These are phyloP conservation scores for Trichoderma sp. DNA, from an alignment of 2,329 filamentous ascomycete genomes.

Conservation along the genomic window DNA sequence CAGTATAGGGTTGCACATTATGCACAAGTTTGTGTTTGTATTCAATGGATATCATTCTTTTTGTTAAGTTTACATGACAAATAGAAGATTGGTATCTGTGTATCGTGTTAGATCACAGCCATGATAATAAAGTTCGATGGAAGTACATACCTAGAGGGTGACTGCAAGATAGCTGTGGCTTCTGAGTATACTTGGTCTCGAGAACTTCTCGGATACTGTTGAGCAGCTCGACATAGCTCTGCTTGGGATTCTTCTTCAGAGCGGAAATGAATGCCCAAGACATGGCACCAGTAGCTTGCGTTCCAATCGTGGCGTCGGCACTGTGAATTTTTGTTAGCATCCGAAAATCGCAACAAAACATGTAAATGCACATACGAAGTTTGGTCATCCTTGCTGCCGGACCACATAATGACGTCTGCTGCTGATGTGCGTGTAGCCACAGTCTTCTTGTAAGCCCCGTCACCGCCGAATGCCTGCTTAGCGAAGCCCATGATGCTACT, in stretches of 20 bases:
- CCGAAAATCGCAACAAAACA: background rate
- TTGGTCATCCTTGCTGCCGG: slow-evolving; percentile 91
- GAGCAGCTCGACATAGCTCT: slow-evolving; percentile 92
- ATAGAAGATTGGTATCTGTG: slow-evolving; percentile 62
- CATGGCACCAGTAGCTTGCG: slow-evolving; percentile 95
- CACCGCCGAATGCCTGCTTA: slow-evolving; percentile 81
- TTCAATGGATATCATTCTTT: background rate
- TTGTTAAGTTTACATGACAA: slow-evolving; percentile 56
- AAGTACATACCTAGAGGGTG: slow-evolving; percentile 80
- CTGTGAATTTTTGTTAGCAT: slow-evolving; percentile 46
- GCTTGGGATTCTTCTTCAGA: slow-evolving; percentile 87
- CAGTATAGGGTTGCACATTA: background rate
- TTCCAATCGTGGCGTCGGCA: slow-evolving; percentile 82
- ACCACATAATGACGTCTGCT: slow-evolving; percentile 97
- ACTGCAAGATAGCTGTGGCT: slow-evolving; percentile 93
- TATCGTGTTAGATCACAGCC: slow-evolving; percentile 20
- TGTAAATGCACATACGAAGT: slow-evolving; percentile 60
- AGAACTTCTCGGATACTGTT: slow-evolving; percentile 94
- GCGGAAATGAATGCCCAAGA: slow-evolving; percentile 94
- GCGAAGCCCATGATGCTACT: slow-evolving; percentile 78
- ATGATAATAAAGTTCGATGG: no score
- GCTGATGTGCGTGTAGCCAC: slow-evolving; percentile 87
- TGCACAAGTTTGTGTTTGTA: background rate
- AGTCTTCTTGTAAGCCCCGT: slow-evolving; percentile 75
- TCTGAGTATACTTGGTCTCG: slow-evolving; percentile 82